Evolutionary conservation across 805 yeast genomes (phyloP).

Genomic region (Kurtzmaniella cleridarum): DNA sequence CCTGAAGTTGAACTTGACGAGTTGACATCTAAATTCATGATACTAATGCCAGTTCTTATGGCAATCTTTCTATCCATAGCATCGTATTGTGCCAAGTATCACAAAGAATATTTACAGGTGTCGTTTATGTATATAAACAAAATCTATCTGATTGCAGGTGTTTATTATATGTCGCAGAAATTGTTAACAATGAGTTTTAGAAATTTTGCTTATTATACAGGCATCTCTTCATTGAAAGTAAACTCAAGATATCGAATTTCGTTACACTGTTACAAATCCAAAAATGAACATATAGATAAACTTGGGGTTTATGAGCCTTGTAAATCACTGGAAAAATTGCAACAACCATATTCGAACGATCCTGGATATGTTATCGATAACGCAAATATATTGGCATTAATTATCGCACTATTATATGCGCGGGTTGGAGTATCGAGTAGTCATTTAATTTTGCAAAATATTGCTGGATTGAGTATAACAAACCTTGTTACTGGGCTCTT

Average conservation of each 20-base stretch:
- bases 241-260: constrained; percentile 4
- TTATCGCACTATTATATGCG: constrained; percentile 3
- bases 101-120: no score
- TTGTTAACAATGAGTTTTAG: no score
- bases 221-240: not conserved
- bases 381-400: constrained; percentile 10
- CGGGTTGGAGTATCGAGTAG: constrained; percentile 39
- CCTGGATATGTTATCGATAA: constrained; percentile 7
- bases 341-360: constrained; percentile 9
- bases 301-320: constrained; percentile 26
- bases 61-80: constrained; percentile 10
- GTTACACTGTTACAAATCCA: constrained; percentile 6
- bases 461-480: constrained; percentile 38
- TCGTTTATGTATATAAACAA: no score
- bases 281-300: constrained; percentile 25
- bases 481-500: constrained; percentile 36
- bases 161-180: no score
- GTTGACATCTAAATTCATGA: constrained; percentile 9
- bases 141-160: no score
- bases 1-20: constrained; percentile 21
- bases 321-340: constrained; percentile 13
- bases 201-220: no score
- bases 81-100: no score
- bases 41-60: constrained; percentile 15
- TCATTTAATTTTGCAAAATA: constrained; percentile 20